Evolutionary conservation across 139 green algal genomes (phyloP).

Genomic region (Mesostigma viride): DNA sequence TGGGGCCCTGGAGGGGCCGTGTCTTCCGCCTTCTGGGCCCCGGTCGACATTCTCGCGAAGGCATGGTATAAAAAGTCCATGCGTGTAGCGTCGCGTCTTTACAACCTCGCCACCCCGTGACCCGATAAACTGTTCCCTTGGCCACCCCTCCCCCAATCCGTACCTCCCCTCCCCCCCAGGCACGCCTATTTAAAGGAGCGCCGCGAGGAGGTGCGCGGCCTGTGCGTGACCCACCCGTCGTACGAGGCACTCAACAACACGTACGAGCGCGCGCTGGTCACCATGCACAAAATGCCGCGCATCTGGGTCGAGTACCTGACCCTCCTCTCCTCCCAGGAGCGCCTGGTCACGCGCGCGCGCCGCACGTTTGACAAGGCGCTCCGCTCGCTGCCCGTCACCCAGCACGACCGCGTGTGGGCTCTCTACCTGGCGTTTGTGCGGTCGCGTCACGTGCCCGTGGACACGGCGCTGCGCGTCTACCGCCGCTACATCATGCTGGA

Average conservation of each 20-base stretch:
- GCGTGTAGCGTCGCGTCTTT: too few species aligned
- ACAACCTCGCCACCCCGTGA: too few species aligned
- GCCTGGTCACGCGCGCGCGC: conserved; percentile 60
- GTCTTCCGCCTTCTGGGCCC: too few species aligned
- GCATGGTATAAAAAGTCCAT: too few species aligned
- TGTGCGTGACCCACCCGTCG: conserved; percentile 39
- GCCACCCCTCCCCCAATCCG: too few species aligned
- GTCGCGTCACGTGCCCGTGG: conserved; percentile 55
- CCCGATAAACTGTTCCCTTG: too few species aligned
- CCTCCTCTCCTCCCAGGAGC: conserved; percentile 50
- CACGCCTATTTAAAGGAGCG: conserved; percentile 72
- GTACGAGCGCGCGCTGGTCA: conserved; percentile 87
- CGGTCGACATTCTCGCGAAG: too few species aligned
- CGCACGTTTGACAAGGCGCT: conserved; percentile 83
- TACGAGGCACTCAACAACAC: conserved; percentile 70
- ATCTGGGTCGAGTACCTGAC: conserved; percentile 88
- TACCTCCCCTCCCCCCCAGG: too few species aligned
- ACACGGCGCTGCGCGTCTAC: conserved; percentile 89
- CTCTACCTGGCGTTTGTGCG: conserved; percentile 70
- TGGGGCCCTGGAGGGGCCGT: too few species aligned
- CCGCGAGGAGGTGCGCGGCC: conserved; percentile 46
- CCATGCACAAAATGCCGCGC: conserved; percentile 95
- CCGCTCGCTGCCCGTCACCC: conserved; percentile 82
- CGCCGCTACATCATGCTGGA: conserved; percentile 92
- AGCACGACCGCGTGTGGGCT: conserved; percentile 91